These are phyloP conservation scores for Zygoascus flipseniorum DNA, from an alignment of 805 yeast genomes.

Conservation along the genomic window DNA sequence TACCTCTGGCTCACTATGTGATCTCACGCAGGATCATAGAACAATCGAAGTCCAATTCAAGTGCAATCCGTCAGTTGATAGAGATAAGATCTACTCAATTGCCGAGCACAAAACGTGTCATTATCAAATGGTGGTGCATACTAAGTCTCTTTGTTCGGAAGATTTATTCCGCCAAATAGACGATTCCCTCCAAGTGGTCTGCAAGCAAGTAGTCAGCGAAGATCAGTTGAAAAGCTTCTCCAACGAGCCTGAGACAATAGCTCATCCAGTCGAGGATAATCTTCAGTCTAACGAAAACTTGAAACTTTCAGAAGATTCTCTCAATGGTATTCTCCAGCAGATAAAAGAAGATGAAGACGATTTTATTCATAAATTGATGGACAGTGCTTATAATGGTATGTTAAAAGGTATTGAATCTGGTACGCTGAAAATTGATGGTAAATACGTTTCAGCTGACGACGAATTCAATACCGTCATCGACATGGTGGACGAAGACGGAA, in stretches of 20 bases:
- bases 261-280: neutral
- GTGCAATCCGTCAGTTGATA: conserved; percentile 37
- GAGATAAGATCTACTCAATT: conserved; percentile 31
- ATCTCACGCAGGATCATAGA: conserved; percentile 46
- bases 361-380: neutral
- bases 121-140: conserved; percentile 42
- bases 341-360: neutral
- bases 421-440: neutral
- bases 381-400: neutral
- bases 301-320: neutral
- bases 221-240: neutral
- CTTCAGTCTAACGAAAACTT: neutral
- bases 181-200: conserved; percentile 23
- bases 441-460: neutral
- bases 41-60: conserved; percentile 46
- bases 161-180: conserved; percentile 27
- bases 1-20: conserved; percentile 51
- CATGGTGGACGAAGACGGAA: neutral
- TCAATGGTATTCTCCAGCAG: neutral
- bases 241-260: neutral
- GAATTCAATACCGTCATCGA: neutral
- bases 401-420: neutral
- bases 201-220: conserved; percentile 13
- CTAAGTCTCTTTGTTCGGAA: conserved; percentile 43
- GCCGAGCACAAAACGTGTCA: conserved; percentile 50